Evolutionary conservation across 768 basidiomycete species (phyloP).

Genomic region (Boletus barrowsii): DNA sequence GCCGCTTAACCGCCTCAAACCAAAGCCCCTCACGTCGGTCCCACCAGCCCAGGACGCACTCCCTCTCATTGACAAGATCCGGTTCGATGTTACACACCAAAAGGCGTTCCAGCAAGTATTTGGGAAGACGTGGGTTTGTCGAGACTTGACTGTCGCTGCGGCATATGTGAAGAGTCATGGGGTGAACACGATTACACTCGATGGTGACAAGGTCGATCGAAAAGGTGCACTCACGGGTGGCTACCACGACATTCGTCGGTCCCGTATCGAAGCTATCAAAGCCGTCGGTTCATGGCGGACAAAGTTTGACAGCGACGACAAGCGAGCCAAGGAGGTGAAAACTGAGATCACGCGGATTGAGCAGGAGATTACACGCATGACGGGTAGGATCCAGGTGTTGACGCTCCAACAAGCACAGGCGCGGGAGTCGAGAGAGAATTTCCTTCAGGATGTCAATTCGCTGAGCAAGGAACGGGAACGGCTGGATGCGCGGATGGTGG

Average conservation of each 20-base stretch:
- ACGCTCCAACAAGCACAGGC: conserved; percentile 70
- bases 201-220: conserved; percentile 96
- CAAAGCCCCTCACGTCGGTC: conserved; percentile 55
- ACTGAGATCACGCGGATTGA: conserved; percentile 66
- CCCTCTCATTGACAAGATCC: conserved; percentile 79
- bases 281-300: conserved; percentile 70
- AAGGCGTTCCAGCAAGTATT: conserved; percentile 97
- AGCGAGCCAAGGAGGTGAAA: conserved; percentile 72
- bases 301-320: conserved; percentile 65
- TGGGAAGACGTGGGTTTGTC: conserved; percentile 94
- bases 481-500: conserved; percentile 53
- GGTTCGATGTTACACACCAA: conserved; percentile 63
- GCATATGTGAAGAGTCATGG: conserved; percentile 93
- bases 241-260: conserved; percentile 88
- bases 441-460: conserved; percentile 57
- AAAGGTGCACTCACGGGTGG: conserved; percentile 96
- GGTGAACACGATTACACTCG: conserved; percentile 95
- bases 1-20: conserved; percentile 92
- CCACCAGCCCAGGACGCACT: conserved; percentile 74
- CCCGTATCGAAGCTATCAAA: conserved; percentile 85
- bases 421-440: conserved; percentile 61
- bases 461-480: conserved; percentile 71
- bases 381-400: conserved; percentile 70
- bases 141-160: conserved; percentile 87
- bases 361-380: conserved; percentile 77